A percentile compares a stretch with the other conserved stretches of the same genome.
These are phyloP conservation scores for Pachyrhizus erosus DNA, from an alignment of 306 rosid species.

Conservation along the genomic window DNA sequence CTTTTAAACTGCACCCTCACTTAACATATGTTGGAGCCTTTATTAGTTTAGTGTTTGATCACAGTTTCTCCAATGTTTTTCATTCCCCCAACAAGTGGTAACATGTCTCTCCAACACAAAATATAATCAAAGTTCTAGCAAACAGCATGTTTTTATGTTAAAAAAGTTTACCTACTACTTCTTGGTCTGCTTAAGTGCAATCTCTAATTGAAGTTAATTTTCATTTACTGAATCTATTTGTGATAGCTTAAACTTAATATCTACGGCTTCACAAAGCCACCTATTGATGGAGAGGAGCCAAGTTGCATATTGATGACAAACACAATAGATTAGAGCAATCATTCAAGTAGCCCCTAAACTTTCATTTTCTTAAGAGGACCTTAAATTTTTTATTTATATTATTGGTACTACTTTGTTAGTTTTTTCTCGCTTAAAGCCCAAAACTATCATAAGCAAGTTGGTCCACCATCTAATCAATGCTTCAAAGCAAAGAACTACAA, in stretches of 20 bases:
- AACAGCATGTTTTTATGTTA: background rate
- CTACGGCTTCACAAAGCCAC: constrained; percentile 12
- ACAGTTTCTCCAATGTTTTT: background rate
- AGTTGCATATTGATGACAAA: background rate
- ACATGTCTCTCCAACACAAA: background rate
- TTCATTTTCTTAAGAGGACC: constrained; percentile 36
- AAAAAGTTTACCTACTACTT: background rate
- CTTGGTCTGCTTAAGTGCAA: background rate
- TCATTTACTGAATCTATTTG: background rate
- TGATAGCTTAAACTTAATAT: constrained; percentile 26
- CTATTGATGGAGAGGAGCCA: background rate
- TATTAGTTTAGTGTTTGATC: background rate
- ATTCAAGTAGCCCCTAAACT: constrained; percentile 25
- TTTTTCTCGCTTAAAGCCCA: background rate
- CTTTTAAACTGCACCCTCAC: background rate
- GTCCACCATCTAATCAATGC: constrained; percentile 32
- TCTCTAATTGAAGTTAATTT: background rate
- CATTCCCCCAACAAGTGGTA: background rate
- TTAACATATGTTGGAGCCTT: background rate
- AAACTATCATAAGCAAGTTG: background rate
- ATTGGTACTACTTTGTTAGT: background rate
- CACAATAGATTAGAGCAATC: constrained; percentile 18
- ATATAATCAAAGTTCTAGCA: constrained; percentile 4
- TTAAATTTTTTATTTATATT: constrained; percentile 1
- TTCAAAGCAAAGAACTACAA: background rate